Base-by-base conservation (phyloP, 2,329 filamentous ascomycete genomes). In the Anthostomella pinea region DNA sequence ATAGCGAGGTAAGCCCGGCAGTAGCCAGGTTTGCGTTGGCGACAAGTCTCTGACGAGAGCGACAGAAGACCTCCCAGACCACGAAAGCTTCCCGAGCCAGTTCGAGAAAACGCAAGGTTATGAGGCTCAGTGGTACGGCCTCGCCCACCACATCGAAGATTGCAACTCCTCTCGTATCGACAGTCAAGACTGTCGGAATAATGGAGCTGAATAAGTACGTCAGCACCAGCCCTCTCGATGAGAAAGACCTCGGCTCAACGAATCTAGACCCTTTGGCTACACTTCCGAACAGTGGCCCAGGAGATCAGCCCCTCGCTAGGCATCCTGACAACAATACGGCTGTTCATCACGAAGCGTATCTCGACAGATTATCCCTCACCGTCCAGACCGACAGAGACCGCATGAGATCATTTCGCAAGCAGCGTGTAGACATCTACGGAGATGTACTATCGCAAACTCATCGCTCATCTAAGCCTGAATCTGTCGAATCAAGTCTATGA, bases 231-330 rank as follows among this genome's bases (percentile, higher is more conserved):
- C 14, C 10, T 10, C n/a, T 23, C 30, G 7, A 15, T 18, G 6
- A 17, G 10, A 26, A 13, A 23, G n/a, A 19, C 21, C 28, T 2
- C 34, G 17, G 18, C 43, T 52, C 30, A 41, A 43, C 25, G 17
- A 11, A 17, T n/a, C 8, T 23, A 59, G 57, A 27, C 57, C 57
- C 4, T 59, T 59, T 31, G 57, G 57, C 3, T 56, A 55, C 33
- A 51, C 46, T 19, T 55, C 49, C 6, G 57, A 57, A 31, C 52
- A 49, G 16, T 59, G 56, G 57, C 54, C 57, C 9, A 48, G 57
- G 47, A 45, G 57, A n/a, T 57, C 54, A 8, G 57, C 57, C 24
- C 56, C 57, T 10, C 48, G 48, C 19, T 56, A 49, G 27, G 33
- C 8, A 20, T 8, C 13, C 7, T 9, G 9, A 16, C n/a, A n/a